Base-by-base conservation (phyloP, 805 yeast genomes). In the Grigorovia humatica region DNA sequence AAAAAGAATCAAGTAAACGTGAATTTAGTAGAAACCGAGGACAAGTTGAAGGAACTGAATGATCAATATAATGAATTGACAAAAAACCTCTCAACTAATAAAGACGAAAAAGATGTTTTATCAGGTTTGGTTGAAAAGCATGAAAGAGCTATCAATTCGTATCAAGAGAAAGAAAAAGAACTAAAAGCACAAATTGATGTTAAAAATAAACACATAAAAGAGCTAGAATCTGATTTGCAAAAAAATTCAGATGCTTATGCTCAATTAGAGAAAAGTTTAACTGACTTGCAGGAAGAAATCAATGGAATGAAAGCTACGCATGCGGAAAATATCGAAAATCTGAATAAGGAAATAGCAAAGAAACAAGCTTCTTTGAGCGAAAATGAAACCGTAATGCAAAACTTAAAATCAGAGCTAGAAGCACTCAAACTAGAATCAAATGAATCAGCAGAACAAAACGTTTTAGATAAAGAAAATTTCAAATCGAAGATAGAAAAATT, bases 401-500 rank as follows among this genome's bases (percentile, higher is more conserved):
- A 15, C 7, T 17, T 38, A 12, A 6, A 38, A 38, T 12, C n/a
- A 13, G 17, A n/a, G n/a, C 15, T 38, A n/a, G 15, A 38, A 12
- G 17, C 12, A 7, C 8, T 15, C 18, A 38, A 38, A 38, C 15
- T n/a, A 15, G 17, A 38, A 13, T n/a, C 15, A 13, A 4, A 15
- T n/a, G 13, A n/a, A 15, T 13, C 42, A 12, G 8, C n/a, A 13
- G 18, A 38, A 38, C 18, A 15, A 13, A 38, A 13, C 17, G 12
- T 17, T 12, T 15, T n/a, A n/a, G 17, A 13, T 12, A 38, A 38
- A 13, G 42, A 38, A 38, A 15, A 48, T 42, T 9, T 13, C 15
- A 55, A 51, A 42, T 23, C 48, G 35, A 44, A 43, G 13, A 30
- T 5, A 27, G 15, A 27, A 13, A 40, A 45, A 29, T 40, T 50